These are phyloP conservation scores for Magnusiomyces sp. DNA, from an alignment of 1,139 yeast species.

Conservation along the genomic window DNA sequence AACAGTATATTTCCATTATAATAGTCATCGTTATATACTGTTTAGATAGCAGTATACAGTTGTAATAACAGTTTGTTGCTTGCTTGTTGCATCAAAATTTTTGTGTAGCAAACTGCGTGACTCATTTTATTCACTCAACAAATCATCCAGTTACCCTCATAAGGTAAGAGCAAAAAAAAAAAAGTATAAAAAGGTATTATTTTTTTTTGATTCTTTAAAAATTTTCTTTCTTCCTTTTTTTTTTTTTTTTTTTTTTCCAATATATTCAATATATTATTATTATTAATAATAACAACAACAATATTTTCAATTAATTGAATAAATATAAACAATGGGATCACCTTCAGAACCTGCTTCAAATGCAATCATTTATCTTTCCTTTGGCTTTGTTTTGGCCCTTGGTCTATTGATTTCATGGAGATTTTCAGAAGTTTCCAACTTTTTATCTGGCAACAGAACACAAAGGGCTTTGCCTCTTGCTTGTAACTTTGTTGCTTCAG, in stretches of 20 bases:
- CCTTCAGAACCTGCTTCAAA: constrained; percentile 48
- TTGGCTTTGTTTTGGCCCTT: constrained; percentile 49
- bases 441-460: constrained; percentile 70
- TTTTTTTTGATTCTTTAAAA: background rate
- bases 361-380: constrained; percentile 70
- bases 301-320: too few species aligned
- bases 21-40: too few species aligned
- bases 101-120: too few species aligned
- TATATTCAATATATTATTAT: background rate
- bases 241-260: background rate
- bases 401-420: constrained; percentile 31
- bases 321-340: constrained; percentile 26
- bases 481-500: constrained; percentile 79
- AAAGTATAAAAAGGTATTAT: too few species aligned
- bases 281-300: too few species aligned
- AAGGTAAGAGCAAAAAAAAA: too few species aligned
- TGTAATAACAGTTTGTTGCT: too few species aligned
- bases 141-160: too few species aligned
- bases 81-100: too few species aligned
- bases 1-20: too few species aligned
- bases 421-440: constrained; percentile 37
- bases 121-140: too few species aligned
- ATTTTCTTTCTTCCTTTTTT: background rate
- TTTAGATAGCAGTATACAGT: too few species aligned
- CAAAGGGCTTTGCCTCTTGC: constrained; percentile 65